Percentiles rank a stretch among this genome's conserved stretches.
These are phyloP conservation scores for Trichoderma sp. DNA, from an alignment of 2,329 filamentous ascomycete species.

Conservation along the genomic window DNA sequence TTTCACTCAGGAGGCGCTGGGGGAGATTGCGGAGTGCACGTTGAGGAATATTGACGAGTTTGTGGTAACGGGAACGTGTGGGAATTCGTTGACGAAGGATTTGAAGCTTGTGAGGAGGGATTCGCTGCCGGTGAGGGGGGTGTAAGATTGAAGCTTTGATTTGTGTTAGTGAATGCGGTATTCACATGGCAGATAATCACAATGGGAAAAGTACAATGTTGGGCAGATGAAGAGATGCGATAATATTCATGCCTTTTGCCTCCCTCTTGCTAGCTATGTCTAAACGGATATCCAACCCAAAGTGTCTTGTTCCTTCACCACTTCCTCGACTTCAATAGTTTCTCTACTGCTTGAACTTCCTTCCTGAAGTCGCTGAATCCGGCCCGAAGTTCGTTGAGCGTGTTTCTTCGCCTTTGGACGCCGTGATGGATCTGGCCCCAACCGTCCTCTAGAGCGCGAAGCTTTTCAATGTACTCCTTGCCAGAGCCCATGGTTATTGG, in stretches of 20 bases:
- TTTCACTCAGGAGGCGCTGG: slow-evolving; percentile 66
- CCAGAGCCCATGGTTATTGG: neutral
- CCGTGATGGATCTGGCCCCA: neutral
- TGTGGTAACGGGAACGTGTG: slow-evolving; percentile 34
- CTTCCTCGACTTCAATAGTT: neutral
- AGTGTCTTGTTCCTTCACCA: neutral
- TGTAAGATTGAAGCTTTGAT: slow-evolving; percentile 14
- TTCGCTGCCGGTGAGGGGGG: slow-evolving; percentile 29
- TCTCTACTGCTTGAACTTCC: neutral
- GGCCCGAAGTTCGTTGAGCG: neutral
- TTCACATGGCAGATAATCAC: neutral
- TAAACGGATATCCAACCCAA: neutral
- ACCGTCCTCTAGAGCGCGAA: neutral
- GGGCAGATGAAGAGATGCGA: neutral
- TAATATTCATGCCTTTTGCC: neutral
- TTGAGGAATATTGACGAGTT: slow-evolving; percentile 58
- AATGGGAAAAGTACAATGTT: neutral
- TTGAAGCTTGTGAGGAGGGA: neutral
- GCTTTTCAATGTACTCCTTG: neutral
- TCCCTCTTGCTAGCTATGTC: neutral
- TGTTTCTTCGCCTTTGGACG: neutral
- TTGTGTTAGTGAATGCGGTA: neutral
- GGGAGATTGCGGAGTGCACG: slow-evolving; percentile 63
- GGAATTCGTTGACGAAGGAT: slow-evolving; percentile 39
- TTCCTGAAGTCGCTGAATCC: neutral